Base-by-base conservation (phyloP, 345 rosid genomes). In the Cochlearia excelsa region DNA sequence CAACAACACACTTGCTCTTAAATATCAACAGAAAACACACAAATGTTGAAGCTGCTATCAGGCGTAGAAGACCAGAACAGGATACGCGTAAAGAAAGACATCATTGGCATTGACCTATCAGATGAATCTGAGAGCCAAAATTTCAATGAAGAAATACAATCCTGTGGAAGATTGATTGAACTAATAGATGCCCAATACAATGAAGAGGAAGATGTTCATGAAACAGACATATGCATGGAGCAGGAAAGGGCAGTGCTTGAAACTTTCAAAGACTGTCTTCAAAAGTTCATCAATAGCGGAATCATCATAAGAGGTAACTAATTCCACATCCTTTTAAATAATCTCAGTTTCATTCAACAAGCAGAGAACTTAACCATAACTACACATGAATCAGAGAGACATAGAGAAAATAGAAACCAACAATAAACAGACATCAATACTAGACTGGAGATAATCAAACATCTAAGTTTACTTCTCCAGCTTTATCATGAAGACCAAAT, bases 171-270 rank as follows among this genome's bases (percentile, higher is more conserved):
- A 69, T 39, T 69, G 63, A 61, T 61, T 16, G 51, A 69, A 33
- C 55, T 54, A 26, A 61, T 68, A 46, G 73, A 69, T 69, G 57
- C 67, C n/a, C 67, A 60, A 11, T 59, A 53, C 49, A 53, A 68
- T 60, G 65, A 39, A 43, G 65, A 34, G 43, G 58, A 57, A 8
- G 63, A 46, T 10, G 9, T 3, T 16, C 0, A 28, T 5, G 65
- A 44, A 41, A 30, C 27, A 26, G 68, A 58, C 46, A 34, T 35
- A 42, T 49, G 59, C 35, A 30, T 30, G 41, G 66, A 77, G 74
- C 76, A 65, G 61, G 85, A 80, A 71, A 76, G 67, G 55, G 68
- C 55, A 29, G 74, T 73, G 51, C 75, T 83, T 68, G 46, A 67
- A 63, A 72, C 71, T 60, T 65, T 80, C 58, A 63, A 67, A 28